Percentiles rank a stretch among this genome's conserved stretches.
These are phyloP conservation scores for Coemansia sp. DNA, from an alignment of 192 early-diverging fungal species.

Conservation along the genomic window DNA sequence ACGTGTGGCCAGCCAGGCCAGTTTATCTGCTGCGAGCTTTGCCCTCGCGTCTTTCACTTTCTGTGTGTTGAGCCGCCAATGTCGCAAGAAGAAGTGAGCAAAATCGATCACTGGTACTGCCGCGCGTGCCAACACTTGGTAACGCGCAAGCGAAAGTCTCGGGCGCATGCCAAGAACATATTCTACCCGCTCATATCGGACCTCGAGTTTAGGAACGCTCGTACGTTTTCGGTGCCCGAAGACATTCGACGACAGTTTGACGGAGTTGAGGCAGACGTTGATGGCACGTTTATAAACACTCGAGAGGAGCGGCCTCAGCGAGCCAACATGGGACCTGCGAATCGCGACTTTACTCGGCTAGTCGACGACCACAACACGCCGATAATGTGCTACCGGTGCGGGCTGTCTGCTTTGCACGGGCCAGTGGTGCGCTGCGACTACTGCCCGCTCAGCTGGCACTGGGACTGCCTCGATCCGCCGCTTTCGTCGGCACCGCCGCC, in stretches of 20 bases:
- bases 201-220: constrained; percentile 44
- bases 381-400: constrained; percentile 52
- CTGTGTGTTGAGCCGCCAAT: constrained; percentile 52
- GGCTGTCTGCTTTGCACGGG: constrained; percentile 46
- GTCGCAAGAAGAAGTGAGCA: constrained; percentile 25
- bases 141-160: constrained; percentile 41
- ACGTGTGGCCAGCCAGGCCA: constrained; percentile 50
- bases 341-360: constrained; percentile 48
- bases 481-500: constrained; percentile 44
- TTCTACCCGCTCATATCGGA: constrained; percentile 43
- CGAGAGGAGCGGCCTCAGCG: constrained; percentile 38
- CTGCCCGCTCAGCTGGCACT: constrained; percentile 55
- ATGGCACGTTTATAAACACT: constrained; percentile 42
- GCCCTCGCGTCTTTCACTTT: constrained; percentile 54
- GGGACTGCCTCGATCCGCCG: constrained; percentile 56
- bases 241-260: constrained; percentile 54
- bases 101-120: constrained; percentile 54
- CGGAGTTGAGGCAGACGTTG: constrained; percentile 42
- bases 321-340: constrained; percentile 18
- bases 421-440: constrained; percentile 51
- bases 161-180: constrained; percentile 44
- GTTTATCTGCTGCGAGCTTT: constrained; percentile 54
- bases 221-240: constrained; percentile 46
- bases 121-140: constrained; percentile 32
- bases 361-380: constrained; percentile 41